These are phyloP conservation scores for Hygrocybe punicea DNA, from an alignment of 768 basidiomycete species.

Conservation along the genomic window DNA sequence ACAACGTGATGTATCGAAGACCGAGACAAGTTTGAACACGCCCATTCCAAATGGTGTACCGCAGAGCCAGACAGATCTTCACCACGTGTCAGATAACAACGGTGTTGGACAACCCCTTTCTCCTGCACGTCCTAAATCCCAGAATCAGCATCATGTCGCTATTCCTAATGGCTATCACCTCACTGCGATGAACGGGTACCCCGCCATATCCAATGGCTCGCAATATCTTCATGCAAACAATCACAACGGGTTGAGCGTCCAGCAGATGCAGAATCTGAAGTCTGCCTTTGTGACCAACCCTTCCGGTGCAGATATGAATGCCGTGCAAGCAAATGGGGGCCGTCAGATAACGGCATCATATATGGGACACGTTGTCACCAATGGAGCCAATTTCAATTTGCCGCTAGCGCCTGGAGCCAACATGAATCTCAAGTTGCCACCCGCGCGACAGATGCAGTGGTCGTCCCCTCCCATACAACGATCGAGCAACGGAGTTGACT, in stretches of 20 bases:
- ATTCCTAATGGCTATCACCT: slow-evolving; percentile 52
- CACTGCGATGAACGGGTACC: slow-evolving; percentile 35
- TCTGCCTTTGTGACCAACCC: slow-evolving; percentile 47
- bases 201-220: slow-evolving; percentile 38
- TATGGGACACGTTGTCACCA: slow-evolving; percentile 31
- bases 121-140: slow-evolving; percentile 49
- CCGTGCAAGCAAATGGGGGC: slow-evolving; percentile 32
- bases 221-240: slow-evolving; percentile 31
- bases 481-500: slow-evolving; percentile 32
- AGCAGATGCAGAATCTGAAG: slow-evolving; percentile 62
- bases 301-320: slow-evolving; percentile 39
- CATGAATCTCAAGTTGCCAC: slow-evolving; percentile 43
- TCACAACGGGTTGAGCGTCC: slow-evolving; percentile 44
- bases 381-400: slow-evolving; percentile 39
- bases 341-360: slow-evolving; percentile 36
- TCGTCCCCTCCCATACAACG: slow-evolving; percentile 32
- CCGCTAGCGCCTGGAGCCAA: slow-evolving; percentile 32
- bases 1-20: slow-evolving; percentile 43
- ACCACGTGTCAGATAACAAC: slow-evolving; percentile 24
- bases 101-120: slow-evolving; percentile 23
- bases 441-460: slow-evolving; percentile 42
- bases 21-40: slow-evolving; percentile 28
- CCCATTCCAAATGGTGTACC: slow-evolving; percentile 33
- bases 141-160: slow-evolving; percentile 40
- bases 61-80: slow-evolving; percentile 26